Evolutionary conservation across 768 basidiomycete species (phyloP).

Genomic region (Leccinellum luteum): DNA sequence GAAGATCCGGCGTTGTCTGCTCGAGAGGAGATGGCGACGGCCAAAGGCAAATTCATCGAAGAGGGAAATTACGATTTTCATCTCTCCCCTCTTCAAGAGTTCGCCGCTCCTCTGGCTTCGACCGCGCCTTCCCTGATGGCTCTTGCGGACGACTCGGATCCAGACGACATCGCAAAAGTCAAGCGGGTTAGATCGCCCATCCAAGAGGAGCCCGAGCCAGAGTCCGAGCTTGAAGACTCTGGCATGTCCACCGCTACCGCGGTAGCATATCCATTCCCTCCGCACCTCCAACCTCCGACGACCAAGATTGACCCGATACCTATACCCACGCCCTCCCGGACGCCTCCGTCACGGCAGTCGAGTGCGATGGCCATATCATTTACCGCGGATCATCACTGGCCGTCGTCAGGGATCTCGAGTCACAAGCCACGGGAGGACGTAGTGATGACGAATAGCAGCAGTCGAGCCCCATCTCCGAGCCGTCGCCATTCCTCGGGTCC

Average conservation of each 20-base stretch:
- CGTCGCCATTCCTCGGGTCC: constrained; percentile 24
- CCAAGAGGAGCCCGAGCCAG: constrained; percentile 22
- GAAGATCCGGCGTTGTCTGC: constrained; percentile 12
- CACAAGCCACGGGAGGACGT: constrained; percentile 30
- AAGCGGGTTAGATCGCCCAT: constrained; percentile 20
- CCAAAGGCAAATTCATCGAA: constrained; percentile 24
- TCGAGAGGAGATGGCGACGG: constrained; percentile 11
- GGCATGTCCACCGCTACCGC: not conserved
- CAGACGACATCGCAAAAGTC: constrained; percentile 23
- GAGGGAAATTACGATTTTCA: constrained; percentile 30
- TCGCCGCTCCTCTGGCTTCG: constrained; percentile 24
- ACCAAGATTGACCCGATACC: constrained; percentile 28
- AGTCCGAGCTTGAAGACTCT: constrained; percentile 26
- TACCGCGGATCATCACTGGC: constrained; percentile 20
- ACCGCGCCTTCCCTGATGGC: constrained; percentile 30
- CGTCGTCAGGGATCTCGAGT: constrained; percentile 19
- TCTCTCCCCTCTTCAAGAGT: constrained; percentile 31
- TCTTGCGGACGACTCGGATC: constrained; percentile 30
- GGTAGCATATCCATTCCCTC: constrained; percentile 23
- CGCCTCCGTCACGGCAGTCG: constrained; percentile 26
- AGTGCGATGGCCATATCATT: constrained; percentile 28
- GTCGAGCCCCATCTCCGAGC: constrained; percentile 26
- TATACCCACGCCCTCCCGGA: constrained; percentile 31
- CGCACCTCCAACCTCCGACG: constrained; percentile 24
- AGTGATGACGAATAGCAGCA: constrained; percentile 19